Percentiles rank a stretch among this genome's conserved stretches.
Evolutionary conservation across 169 alveolate species (phyloP).

Genomic region (Fabrea salina): DNA sequence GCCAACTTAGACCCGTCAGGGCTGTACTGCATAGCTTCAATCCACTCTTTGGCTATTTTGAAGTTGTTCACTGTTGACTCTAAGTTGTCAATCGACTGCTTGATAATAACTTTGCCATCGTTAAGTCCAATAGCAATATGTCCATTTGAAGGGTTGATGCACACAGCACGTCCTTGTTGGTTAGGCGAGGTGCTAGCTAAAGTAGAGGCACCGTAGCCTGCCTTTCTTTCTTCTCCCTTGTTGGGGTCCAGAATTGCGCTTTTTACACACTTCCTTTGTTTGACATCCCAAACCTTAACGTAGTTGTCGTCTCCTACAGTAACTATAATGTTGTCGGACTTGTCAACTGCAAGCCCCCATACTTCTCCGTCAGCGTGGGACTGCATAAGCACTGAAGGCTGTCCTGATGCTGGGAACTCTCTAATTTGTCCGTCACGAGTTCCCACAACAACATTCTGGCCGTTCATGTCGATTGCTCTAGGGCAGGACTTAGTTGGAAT

Average conservation of each 20-base stretch:
- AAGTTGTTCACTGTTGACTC: conserved; percentile 38
- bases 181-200: conserved; percentile 50
- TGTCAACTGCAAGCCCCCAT: conserved; percentile 73
- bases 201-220: conserved; percentile 65
- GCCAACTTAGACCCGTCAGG: conserved; percentile 75
- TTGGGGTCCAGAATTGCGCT: conserved; percentile 51
- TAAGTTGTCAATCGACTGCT: conserved; percentile 36
- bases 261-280: conserved; percentile 39
- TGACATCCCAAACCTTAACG: conserved; percentile 62
- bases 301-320: conserved; percentile 84
- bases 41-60: conserved; percentile 60
- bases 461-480: conserved; percentile 44
- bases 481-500: not conserved
- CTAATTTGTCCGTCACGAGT: conserved; percentile 76
- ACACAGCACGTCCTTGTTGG: conserved; percentile 62
- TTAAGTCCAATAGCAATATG: conserved; percentile 60
- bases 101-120: conserved; percentile 56
- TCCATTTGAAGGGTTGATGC: conserved; percentile 42
- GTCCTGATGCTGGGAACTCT: conserved; percentile 28
- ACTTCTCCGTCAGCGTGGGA: conserved; percentile 80
- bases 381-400: conserved; percentile 46
- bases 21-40: conserved; percentile 58
- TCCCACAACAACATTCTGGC: conserved; percentile 70
- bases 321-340: conserved; percentile 44
- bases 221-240: conserved; percentile 25